Evolutionary conservation across 1,284 basidiomycete species (phyloP).

Genomic region (Rhodotorula sp.): DNA sequence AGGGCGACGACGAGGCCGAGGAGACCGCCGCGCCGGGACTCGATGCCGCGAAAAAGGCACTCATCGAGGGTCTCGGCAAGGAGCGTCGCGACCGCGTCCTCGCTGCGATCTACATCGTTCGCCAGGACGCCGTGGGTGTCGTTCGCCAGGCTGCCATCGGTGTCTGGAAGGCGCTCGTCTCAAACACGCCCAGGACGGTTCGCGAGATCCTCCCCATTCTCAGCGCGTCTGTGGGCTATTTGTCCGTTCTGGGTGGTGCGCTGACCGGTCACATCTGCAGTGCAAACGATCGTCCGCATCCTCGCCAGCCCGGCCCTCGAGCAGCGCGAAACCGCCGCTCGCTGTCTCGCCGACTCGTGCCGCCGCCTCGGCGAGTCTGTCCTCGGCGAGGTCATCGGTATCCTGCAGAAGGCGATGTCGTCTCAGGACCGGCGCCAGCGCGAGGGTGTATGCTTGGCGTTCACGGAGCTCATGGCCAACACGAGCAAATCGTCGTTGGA

Average conservation of each 20-base stretch:
- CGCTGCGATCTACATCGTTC: conserved; percentile 85
- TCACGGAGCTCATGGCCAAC: conserved; percentile 87
- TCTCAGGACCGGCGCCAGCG: conserved; percentile 73
- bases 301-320: conserved; percentile 77
- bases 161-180: conserved; percentile 97
- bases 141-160: conserved; percentile 91
- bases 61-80: conserved; percentile 81
- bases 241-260: not conserved
- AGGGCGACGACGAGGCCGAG: conserved; percentile 68
- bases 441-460: conserved; percentile 81
- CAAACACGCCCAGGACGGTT: conserved; percentile 67
- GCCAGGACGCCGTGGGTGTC: conserved; percentile 86
- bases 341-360: conserved; percentile 83
- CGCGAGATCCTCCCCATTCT: conserved; percentile 89
- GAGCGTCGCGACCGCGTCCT: conserved; percentile 89
- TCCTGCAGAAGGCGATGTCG: conserved; percentile 46
- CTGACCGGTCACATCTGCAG: conserved; percentile 9
- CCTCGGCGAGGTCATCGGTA: conserved; percentile 62
- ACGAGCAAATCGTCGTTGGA: conserved; percentile 82
- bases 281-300: conserved; percentile 61
- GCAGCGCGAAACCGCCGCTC: conserved; percentile 89
- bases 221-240: conserved; percentile 54
- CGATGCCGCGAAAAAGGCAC: conserved; percentile 77
- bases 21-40: conserved; percentile 49
- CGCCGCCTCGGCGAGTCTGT: conserved; percentile 95